These are phyloP conservation scores for Hypholoma sublateritium DNA, from an alignment of 768 basidiomycete species.

Conservation along the genomic window DNA sequence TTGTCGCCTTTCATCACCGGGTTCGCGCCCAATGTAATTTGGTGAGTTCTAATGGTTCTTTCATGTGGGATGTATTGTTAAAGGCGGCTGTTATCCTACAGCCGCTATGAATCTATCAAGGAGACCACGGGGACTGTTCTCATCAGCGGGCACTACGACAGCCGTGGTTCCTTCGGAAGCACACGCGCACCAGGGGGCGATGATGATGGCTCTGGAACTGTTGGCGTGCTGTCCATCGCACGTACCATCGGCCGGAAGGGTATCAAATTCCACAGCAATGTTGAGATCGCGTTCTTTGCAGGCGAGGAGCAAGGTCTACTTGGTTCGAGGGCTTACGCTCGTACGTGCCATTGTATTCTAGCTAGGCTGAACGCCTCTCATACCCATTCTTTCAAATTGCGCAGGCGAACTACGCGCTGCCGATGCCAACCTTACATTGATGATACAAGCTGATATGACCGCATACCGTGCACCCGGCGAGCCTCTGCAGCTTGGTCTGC, in stretches of 20 bases:
- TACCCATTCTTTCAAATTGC: not conserved
- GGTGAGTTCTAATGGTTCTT: slow-evolving; percentile 42
- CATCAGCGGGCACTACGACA: slow-evolving; percentile 88
- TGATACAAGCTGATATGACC: slow-evolving; percentile 93
- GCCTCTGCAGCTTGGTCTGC: slow-evolving; percentile 81
- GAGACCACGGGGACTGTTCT: slow-evolving; percentile 67
- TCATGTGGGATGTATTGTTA: not conserved
- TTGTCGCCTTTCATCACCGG: slow-evolving; percentile 65
- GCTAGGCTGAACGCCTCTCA: not conserved
- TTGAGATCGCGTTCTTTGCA: slow-evolving; percentile 82
- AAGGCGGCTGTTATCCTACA: slow-evolving; percentile 21
- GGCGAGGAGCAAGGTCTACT: slow-evolving; percentile 91
- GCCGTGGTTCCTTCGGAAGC: slow-evolving; percentile 84
- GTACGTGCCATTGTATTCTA: slow-evolving; percentile 40
- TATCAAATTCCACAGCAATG: slow-evolving; percentile 71
- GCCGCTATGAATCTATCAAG: slow-evolving; percentile 56
- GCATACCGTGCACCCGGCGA: slow-evolving; percentile 80
- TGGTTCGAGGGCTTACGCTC: slow-evolving; percentile 78
- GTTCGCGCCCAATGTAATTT: slow-evolving; percentile 87
- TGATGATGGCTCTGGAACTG: slow-evolving; percentile 58
- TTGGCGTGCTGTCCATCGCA: slow-evolving; percentile 79
- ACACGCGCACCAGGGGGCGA: slow-evolving; percentile 59
- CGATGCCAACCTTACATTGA: slow-evolving; percentile 70
- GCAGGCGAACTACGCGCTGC: slow-evolving; percentile 52
- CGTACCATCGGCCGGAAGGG: slow-evolving; percentile 66